Base-by-base conservation (phyloP, 1,139 yeast genomes). In the Yamadazyma friedrichii region DNA sequence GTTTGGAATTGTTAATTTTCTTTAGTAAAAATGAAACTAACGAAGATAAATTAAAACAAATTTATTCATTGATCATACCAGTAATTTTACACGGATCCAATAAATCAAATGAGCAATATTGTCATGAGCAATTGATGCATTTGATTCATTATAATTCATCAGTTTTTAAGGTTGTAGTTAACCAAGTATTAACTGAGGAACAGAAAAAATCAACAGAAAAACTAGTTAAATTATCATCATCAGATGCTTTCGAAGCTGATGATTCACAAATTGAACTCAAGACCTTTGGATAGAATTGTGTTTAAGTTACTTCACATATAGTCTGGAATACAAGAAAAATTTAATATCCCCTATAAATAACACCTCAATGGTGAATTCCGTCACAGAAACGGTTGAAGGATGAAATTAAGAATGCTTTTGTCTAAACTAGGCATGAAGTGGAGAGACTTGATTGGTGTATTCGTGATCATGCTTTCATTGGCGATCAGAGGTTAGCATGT, bases 111-210 rank as follows among this genome's bases (percentile, higher is more conserved):
- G 48, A 31, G 47, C 42, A 33, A 29, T 82, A 80, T 45, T 64
- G 76, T 27, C 80, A 75, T 44, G 71, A 68, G 9, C 77, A 79
- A 52, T 52, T 85, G 33, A 44, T 83, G 17, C 70, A 69, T 22
- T 62, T 86, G 43, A 74, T 84, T 9, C 64, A 67, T 11, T 59
- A 70, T 40, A 70, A 74, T 46, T 70, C 84, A 1, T 64, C 62
- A 2, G 60, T 71, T 5, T 87, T 88, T 64, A 84, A 84, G 51
- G 44, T 47, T 0, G 77, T 76, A 4, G 73, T 84, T 8, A 64
- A 60, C 36, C 54, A 49, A 2, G 57, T 62, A 2, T 53, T 78
- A 24, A 64, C 59, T 25, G 61, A 54, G 0, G 58, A 56, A 1
- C 80, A 79, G 50, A 70, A 66, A 45, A 39, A 43, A 9, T 44